Evolutionary conservation across 2,329 filamentous ascomycete genomes (phyloP).

Genomic region (Paecilomyces sp.): DNA sequence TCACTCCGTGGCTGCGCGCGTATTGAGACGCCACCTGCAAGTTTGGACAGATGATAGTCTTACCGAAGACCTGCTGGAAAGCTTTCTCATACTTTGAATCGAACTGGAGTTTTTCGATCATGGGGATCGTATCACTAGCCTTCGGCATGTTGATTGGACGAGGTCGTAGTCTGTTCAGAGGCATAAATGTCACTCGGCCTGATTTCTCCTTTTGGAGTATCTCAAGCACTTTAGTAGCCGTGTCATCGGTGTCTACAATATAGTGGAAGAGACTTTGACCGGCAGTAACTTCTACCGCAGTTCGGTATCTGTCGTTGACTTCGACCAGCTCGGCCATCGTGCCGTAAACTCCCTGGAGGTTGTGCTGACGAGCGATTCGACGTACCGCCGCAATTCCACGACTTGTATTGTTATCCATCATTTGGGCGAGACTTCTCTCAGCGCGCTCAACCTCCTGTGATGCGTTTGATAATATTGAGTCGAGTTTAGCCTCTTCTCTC

Average conservation of each 20-base stretch:
- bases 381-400: slow-evolving; percentile 82
- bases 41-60: slow-evolving; percentile 88
- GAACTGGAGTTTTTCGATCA: slow-evolving; percentile 78
- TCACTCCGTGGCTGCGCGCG: slow-evolving; percentile 82
- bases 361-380: slow-evolving; percentile 68
- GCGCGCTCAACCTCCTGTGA: slow-evolving; percentile 69
- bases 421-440: slow-evolving; percentile 68
- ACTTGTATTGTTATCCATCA: slow-evolving; percentile 84
- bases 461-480: slow-evolving; percentile 67
- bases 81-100: slow-evolving; percentile 72
- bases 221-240: slow-evolving; percentile 73
- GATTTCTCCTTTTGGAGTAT: slow-evolving; percentile 70
- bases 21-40: slow-evolving; percentile 83
- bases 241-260: slow-evolving; percentile 85
- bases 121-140: slow-evolving; percentile 77
- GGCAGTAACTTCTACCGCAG: slow-evolving; percentile 87
- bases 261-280: slow-evolving; percentile 93
- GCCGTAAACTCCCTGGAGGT: slow-evolving; percentile 82
- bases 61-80: slow-evolving; percentile 91
- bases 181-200: slow-evolving; percentile 91
- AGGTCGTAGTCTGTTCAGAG: slow-evolving; percentile 71
- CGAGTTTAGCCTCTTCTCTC: slow-evolving; percentile 81
- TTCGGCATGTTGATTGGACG: slow-evolving; percentile 70
- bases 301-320: slow-evolving; percentile 74
- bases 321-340: slow-evolving; percentile 89